Conservation (phyloP, 1,284 basidiomycete species). For the Flammula alnicola region DNA sequence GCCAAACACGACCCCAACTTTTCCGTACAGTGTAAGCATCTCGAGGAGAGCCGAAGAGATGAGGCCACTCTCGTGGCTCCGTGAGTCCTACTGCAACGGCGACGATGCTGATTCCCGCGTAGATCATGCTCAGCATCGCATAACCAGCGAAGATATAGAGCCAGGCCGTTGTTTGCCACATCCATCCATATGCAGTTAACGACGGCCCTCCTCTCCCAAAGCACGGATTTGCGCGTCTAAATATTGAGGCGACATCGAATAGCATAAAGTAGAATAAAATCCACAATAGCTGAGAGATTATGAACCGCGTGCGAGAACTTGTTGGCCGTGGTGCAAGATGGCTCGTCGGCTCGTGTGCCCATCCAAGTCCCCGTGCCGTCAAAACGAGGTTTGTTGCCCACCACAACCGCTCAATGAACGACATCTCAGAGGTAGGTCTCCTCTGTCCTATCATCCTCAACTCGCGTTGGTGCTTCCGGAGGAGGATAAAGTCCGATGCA, state of each 20-base stretch:
- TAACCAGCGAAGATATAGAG: conserved; percentile 4
- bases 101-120: conserved; percentile 9
- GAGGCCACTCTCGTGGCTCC: conserved; percentile 23
- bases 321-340: conserved; percentile 25
- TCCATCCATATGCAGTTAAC: conserved; percentile 11
- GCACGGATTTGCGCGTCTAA: conserved; percentile 20
- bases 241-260: conserved; percentile 14
- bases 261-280: conserved; percentile 14
- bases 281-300: conserved; percentile 14
- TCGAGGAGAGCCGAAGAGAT: conserved; percentile 16
- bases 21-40: conserved; percentile 23
- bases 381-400: conserved; percentile 30
- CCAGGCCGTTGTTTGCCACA: conserved; percentile 11
- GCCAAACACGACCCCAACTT: conserved; percentile 16
- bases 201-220: conserved; percentile 14
- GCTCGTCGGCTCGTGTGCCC: conserved; percentile 27
- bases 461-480: conserved; percentile 5
- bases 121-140: conserved; percentile 11
- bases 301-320: conserved; percentile 18
- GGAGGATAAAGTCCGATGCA: conserved; percentile 8
- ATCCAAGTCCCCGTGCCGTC: conserved; percentile 30
- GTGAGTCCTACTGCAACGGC: conserved; percentile 18
- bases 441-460: conserved; percentile 8
- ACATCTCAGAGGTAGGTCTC: conserved; percentile 16
- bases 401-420: conserved; percentile 25